These are phyloP conservation scores for Aegilops sharonensis DNA, from an alignment of 176 grass and related monocot genomes.

Conservation along the genomic window DNA sequence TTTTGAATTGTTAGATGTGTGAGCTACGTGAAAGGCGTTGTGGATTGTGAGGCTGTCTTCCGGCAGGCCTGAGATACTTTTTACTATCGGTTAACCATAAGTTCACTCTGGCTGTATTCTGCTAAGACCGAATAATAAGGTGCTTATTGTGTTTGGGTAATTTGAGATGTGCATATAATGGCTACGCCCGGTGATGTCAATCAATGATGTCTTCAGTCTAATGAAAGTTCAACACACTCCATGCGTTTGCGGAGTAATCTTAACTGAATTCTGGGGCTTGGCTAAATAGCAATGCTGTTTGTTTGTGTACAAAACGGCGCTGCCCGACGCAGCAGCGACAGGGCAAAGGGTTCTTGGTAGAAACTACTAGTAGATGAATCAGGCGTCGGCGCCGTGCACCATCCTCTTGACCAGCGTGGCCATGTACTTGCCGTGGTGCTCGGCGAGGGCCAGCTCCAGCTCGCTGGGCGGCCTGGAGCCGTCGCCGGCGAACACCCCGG, in stretches of 20 bases:
- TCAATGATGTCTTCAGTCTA: neutral
- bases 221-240: neutral
- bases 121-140: too few relatives aligned
- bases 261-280: neutral
- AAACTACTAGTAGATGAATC: neutral
- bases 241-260: neutral
- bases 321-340: too few relatives aligned
- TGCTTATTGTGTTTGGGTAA: too few relatives aligned
- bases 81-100: neutral
- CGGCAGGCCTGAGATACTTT: neutral
- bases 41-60: neutral
- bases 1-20: slow-evolving; percentile 17
- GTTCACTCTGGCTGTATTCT: too few relatives aligned
- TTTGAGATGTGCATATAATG: too few relatives aligned
- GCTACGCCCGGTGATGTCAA: neutral
- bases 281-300: neutral
- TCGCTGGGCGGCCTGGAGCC: slow-evolving; percentile 46
- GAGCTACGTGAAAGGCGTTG: neutral
- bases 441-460: slow-evolving; percentile 51
- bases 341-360: neutral
- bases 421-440: slow-evolving; percentile 73
- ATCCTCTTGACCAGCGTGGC: slow-evolving; percentile 52
- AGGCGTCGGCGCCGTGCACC: slow-evolving; percentile 16
- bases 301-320: neutral
- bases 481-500: slow-evolving; percentile 52